A percentile compares a stretch with the other conserved stretches of the same genome.
These are phyloP conservation scores for Pseudogymnoascus sp. DNA, from an alignment of 2,329 filamentous ascomycete species.

Conservation along the genomic window DNA sequence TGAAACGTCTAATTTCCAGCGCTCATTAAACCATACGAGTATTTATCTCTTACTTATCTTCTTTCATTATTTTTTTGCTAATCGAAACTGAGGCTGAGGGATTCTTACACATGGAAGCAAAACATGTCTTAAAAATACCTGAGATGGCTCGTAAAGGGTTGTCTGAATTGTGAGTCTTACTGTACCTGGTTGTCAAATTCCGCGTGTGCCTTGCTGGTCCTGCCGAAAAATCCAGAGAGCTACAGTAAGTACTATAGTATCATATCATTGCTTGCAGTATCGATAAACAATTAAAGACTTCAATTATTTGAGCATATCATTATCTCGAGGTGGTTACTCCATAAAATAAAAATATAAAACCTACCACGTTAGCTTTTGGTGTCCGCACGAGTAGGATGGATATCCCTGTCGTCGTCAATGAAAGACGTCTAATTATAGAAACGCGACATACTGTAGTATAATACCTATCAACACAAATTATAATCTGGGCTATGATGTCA, in stretches of 20 bases:
- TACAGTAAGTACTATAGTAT: background rate
- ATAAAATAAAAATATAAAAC: too few species aligned
- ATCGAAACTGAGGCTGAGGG: background rate
- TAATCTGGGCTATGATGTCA: too few species aligned
- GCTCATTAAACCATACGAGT: background rate
- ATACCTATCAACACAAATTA: too few species aligned
- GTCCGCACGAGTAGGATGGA: too few species aligned
- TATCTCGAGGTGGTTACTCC: background rate
- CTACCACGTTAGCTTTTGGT: too few species aligned
- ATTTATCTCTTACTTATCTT: background rate
- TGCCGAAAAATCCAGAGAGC: background rate
- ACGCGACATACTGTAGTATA: too few species aligned
- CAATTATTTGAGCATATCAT: background rate
- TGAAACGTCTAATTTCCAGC: slow-evolving; percentile 4
- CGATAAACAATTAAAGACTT: background rate
- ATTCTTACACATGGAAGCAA: background rate
- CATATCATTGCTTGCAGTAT: background rate
- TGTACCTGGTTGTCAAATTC: background rate
- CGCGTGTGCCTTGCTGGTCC: background rate
- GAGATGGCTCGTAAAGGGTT: background rate
- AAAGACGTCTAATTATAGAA: too few species aligned
- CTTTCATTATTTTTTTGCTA: background rate
- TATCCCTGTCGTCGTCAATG: too few species aligned
- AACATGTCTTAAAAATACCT: slow-evolving; percentile 2
- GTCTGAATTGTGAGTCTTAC: too few species aligned